Conservation (phyloP, 2,329 filamentous ascomycete genomes). For the Cercospora janseana region DNA sequence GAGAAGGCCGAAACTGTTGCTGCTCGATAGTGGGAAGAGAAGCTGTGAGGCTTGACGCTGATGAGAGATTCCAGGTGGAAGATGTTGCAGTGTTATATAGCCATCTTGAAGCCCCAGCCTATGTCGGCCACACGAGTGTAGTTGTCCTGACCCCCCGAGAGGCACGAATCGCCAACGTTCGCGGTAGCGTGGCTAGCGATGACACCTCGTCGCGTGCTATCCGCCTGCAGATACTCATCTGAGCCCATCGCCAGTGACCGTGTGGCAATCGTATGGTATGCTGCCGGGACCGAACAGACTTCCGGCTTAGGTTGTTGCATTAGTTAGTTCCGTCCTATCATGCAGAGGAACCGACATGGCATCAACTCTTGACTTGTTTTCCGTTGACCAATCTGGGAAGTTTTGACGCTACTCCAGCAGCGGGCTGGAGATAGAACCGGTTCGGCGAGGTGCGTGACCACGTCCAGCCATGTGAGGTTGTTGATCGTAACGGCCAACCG, state of each 20-base stretch:
- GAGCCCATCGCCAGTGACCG: conserved; percentile 8
- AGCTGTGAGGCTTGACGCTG: conserved; percentile 8
- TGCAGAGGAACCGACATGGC: conserved; percentile 6
- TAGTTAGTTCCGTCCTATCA: conserved; percentile 9
- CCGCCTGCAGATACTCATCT: conserved; percentile 10
- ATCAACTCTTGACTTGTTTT: conserved; percentile 5
- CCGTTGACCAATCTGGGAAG: conserved; percentile 5
- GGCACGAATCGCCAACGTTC: background rate
- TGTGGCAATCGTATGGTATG: conserved; percentile 6
- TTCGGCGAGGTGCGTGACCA: conserved; percentile 6
- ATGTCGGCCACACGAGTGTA: background rate
- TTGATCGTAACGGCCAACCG: conserved; percentile 13
- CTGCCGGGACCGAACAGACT: conserved; percentile 6
- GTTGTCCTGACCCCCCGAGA: background rate
- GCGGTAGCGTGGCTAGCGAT: conserved; percentile 8
- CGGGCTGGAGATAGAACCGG: conserved; percentile 2
- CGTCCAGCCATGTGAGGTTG: conserved; percentile 3
- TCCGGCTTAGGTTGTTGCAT: conserved; percentile 11
- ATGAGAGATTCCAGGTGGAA: background rate
- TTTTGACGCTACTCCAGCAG: conserved; percentile 1
- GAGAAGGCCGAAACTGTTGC: conserved; percentile 7
- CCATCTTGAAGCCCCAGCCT: background rate
- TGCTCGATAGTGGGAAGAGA: conserved; percentile 2
- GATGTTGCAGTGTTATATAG: conserved; percentile 12
- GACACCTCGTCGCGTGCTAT: conserved; percentile 12